phyloP scores from a whole-genome alignment of 352 stramenopile species.

The Pythium coloratum region DNA sequence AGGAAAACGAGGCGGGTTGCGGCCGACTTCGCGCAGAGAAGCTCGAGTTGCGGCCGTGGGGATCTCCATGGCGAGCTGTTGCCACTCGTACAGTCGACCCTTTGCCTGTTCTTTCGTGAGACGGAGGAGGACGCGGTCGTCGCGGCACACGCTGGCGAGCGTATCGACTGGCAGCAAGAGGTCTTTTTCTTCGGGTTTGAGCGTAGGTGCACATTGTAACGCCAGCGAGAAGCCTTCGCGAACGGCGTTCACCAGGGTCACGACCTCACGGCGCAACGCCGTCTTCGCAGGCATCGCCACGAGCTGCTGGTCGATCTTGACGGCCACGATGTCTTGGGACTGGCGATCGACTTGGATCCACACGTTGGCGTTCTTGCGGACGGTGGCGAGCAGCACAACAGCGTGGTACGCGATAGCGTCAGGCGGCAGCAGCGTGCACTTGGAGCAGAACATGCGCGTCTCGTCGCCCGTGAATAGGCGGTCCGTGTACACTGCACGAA shows the following conservation, averaged over 20 bases:
- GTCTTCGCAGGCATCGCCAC: slow-evolving; percentile 48
- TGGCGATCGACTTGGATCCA: slow-evolving; percentile 58
- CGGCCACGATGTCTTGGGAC: slow-evolving; percentile 51
- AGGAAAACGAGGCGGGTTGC: slow-evolving; percentile 18
- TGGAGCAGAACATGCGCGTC: slow-evolving; percentile 74
- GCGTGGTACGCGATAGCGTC: slow-evolving; percentile 59
- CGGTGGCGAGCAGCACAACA: slow-evolving; percentile 34
- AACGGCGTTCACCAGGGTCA: slow-evolving; percentile 50
- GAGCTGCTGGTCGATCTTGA: slow-evolving; percentile 66
- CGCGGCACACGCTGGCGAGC: slow-evolving; percentile 29
- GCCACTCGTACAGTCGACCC: slow-evolving; percentile 44
- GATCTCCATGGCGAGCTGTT: slow-evolving; percentile 44
- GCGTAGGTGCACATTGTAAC: slow-evolving; percentile 32
- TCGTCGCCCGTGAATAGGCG: slow-evolving; percentile 77
- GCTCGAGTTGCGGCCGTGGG: slow-evolving; percentile 11
- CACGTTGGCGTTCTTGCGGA: slow-evolving; percentile 46
- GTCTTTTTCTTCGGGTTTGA: slow-evolving; percentile 16
- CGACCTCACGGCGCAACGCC: slow-evolving; percentile 36
- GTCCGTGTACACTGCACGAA: slow-evolving; percentile 69
- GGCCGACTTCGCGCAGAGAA: slow-evolving; percentile 6
- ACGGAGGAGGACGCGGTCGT: slow-evolving; percentile 45
- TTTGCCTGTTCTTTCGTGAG: slow-evolving; percentile 36
- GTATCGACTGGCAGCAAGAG: slow-evolving; percentile 39
- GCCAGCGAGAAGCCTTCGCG: slow-evolving; percentile 56
- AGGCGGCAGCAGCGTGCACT: slow-evolving; percentile 75